These are phyloP conservation scores for Pseudonitzschia pungens DNA, from an alignment of 108 stramenopile genomes.

Conservation along the genomic window DNA sequence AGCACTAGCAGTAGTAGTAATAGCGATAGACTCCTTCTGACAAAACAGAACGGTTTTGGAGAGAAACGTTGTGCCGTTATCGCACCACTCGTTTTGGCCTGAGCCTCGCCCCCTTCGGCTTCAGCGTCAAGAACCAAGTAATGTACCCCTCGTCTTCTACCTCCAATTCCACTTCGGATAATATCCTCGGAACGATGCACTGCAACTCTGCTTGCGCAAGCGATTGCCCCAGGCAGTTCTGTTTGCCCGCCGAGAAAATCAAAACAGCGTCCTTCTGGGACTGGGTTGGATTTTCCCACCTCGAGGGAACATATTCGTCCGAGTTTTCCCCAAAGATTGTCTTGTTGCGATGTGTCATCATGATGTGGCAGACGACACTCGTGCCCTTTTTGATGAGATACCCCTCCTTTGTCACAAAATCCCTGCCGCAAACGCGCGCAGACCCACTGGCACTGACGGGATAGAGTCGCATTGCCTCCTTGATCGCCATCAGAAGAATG, in stretches of 20 bases:
- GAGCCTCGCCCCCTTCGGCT: conserved; percentile 21
- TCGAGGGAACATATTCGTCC: conserved; percentile 40
- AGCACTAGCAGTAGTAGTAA: no score
- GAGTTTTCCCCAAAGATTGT: conserved; percentile 34
- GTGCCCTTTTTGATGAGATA: conserved; percentile 38
- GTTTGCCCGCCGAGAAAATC: conserved; percentile 46
- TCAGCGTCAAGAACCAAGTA: conserved; percentile 36
- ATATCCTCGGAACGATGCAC: conserved; percentile 34
- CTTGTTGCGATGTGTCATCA: conserved; percentile 37
- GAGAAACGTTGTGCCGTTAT: neutral
- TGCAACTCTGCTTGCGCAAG: conserved; percentile 49
- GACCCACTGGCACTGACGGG: conserved; percentile 41
- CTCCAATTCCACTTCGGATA: conserved; percentile 31
- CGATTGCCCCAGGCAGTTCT: conserved; percentile 51
- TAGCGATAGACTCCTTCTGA: no score
- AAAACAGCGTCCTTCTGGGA: conserved; percentile 35
- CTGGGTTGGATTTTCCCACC: conserved; percentile 50
- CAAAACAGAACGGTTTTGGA: no score
- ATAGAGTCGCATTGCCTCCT: conserved; percentile 46
- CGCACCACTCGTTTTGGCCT: conserved; percentile 5
- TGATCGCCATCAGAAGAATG: conserved; percentile 31
- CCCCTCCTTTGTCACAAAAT: conserved; percentile 27
- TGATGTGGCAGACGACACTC: conserved; percentile 21
- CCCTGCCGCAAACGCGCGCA: conserved; percentile 23
- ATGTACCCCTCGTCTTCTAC: conserved; percentile 24